phyloP scores from a whole-genome alignment of 352 stramenopile genomes.

The Phytopythium oedochilum region DNA sequence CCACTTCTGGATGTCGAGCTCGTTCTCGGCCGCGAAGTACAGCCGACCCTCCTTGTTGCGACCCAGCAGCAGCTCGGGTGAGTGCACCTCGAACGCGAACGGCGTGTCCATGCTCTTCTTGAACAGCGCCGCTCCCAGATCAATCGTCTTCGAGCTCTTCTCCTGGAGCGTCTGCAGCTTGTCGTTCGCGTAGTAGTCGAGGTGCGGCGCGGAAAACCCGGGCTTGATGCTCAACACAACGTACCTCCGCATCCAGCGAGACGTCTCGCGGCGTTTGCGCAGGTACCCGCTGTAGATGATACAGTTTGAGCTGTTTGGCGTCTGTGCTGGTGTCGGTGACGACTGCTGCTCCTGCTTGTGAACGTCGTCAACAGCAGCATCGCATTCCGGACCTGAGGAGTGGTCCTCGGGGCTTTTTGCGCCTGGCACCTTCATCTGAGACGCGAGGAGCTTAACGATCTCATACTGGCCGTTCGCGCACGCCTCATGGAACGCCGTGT shows the following conservation, averaged over 20 bases:
- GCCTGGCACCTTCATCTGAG: slow-evolving; percentile 1
- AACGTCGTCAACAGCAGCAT: slow-evolving; percentile 3
- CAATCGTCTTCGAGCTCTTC: slow-evolving; percentile 47
- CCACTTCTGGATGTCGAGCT: slow-evolving; percentile 89
- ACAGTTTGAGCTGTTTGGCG: not conserved
- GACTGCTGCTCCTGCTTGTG: slow-evolving; percentile 9
- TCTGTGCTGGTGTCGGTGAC: not conserved
- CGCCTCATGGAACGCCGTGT: slow-evolving; percentile 69
- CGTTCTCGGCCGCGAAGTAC: slow-evolving; percentile 80
- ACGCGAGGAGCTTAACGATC: slow-evolving; percentile 63
- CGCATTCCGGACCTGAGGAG: slow-evolving; percentile 2
- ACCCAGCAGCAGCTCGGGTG: slow-evolving; percentile 72
- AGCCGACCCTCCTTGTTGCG: slow-evolving; percentile 86
- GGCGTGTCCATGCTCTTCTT: slow-evolving; percentile 79
- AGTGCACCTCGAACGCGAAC: slow-evolving; percentile 89
- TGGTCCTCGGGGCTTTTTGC: not conserved
- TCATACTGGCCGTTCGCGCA: slow-evolving; percentile 61
- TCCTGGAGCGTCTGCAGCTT: slow-evolving; percentile 31
- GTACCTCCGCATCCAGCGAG: slow-evolving; percentile 77
- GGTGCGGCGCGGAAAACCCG: slow-evolving; percentile 21
- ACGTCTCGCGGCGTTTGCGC: slow-evolving; percentile 74
- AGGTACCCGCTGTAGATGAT: slow-evolving; percentile 55
- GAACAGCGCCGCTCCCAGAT: slow-evolving; percentile 58
- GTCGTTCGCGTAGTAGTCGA: slow-evolving; percentile 70
- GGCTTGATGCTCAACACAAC: slow-evolving; percentile 44